Conservation (phyloP, 208 protist species). For the Leishmania mexicana region DNA sequence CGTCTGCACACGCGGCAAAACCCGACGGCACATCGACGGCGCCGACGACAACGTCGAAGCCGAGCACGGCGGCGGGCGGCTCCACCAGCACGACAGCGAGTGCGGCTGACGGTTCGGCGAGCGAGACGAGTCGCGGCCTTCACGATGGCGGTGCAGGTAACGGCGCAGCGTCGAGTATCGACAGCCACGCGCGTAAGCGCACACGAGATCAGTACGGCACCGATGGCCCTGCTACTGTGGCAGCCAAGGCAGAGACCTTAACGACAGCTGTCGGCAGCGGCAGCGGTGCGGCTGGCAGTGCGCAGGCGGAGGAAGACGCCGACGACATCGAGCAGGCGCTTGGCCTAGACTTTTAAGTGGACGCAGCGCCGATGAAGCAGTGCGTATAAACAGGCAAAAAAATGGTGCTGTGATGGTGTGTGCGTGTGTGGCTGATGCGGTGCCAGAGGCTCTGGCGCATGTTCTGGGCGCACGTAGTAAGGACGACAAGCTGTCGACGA, state of each 20-base stretch:
- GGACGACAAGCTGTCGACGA: neutral
- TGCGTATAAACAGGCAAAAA: neutral
- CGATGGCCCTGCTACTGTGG: neutral
- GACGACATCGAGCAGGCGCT: slow-evolving; percentile 78
- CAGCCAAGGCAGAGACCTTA: slow-evolving; percentile 4
- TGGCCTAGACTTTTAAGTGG: slow-evolving; percentile 71
- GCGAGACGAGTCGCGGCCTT: neutral
- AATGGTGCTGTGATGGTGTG: neutral
- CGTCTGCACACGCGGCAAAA: neutral
- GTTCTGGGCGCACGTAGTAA: neutral
- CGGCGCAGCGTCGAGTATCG: slow-evolving; percentile 6
- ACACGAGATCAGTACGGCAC: neutral
- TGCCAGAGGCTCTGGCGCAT: neutral
- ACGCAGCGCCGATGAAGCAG: neutral
- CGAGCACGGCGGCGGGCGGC: neutral
- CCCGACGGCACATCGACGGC: slow-evolving; percentile 8
- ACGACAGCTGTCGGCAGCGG: neutral
- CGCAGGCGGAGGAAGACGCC: slow-evolving; percentile 28
- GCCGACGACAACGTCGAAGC: neutral
- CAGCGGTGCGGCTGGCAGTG: neutral
- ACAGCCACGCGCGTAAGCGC: slow-evolving; percentile 20
- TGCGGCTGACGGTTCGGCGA: neutral
- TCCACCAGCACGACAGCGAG: neutral
- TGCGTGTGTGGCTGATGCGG: neutral
- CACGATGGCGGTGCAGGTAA: neutral